Conservation (phyloP, 495 filamentous ascomycete genomes). For the Aspergillus ostianus region DNA sequence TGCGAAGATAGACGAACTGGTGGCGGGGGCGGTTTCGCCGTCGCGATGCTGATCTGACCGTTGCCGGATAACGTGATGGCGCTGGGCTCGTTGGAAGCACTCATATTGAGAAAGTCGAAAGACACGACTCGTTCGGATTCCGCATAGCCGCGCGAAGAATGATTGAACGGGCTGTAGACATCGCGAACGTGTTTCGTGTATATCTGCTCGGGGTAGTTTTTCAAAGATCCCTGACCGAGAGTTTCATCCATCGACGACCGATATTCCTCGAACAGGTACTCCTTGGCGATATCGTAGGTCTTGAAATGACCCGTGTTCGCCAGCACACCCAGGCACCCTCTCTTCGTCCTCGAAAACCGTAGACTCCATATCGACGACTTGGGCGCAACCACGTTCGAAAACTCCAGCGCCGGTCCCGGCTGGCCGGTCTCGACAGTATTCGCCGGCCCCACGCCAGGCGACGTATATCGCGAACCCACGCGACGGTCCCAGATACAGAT, state of each 20-base stretch:
- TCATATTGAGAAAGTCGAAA: constrained; percentile 80
- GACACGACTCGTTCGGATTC: constrained; percentile 70
- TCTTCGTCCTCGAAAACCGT: constrained; percentile 72
- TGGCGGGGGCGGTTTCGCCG: constrained; percentile 58
- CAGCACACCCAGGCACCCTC: constrained; percentile 71
- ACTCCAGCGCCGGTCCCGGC: constrained; percentile 58
- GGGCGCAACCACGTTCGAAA: constrained; percentile 62
- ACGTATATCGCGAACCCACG: constrained; percentile 51
- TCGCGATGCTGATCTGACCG: constrained; percentile 63
- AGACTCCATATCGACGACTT: constrained; percentile 69
- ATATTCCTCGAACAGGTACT: constrained; percentile 46
- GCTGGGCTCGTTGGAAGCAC: constrained; percentile 58
- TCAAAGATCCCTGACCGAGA: constrained; percentile 41
- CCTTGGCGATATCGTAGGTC: constrained; percentile 65
- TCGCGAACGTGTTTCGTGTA: constrained; percentile 51
- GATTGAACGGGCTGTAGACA: constrained; percentile 44
- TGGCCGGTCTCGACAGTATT: constrained; percentile 35
- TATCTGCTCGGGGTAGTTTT: constrained; percentile 41
- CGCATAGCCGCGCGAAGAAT: constrained; percentile 41
- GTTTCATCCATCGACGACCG: constrained; percentile 42
- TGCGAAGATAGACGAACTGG: constrained; percentile 47
- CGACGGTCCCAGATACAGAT: constrained; percentile 91
- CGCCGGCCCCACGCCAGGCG: constrained; percentile 38
- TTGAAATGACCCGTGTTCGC: constrained; percentile 78
- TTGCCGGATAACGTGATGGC: constrained; percentile 67